A percentile compares a stretch with the other conserved stretches of the same genome.
Evolutionary conservation across 2,329 filamentous ascomycete genomes (phyloP).

Genomic region (Colletotrichum neosansevieriae): DNA sequence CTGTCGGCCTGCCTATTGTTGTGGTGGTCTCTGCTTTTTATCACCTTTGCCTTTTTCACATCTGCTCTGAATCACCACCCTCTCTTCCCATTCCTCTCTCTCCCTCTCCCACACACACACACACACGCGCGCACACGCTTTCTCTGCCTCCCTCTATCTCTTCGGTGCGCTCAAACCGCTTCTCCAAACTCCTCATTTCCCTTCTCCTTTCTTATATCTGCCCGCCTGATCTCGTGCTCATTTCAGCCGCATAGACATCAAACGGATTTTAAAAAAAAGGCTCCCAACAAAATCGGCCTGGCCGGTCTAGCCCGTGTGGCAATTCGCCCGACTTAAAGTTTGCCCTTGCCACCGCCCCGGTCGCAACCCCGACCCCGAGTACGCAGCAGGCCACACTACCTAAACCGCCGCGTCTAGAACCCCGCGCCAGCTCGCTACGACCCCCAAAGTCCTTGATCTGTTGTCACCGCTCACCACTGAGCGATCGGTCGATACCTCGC

Average conservation of each 20-base stretch:
- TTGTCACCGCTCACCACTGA: conserved; percentile 16
- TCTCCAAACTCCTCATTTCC: background rate
- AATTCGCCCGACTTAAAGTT: conserved; percentile 36
- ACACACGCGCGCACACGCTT: background rate
- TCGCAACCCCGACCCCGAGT: conserved; percentile 35
- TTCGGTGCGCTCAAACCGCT: background rate
- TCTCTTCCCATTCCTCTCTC: background rate
- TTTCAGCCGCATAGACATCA: conserved; percentile 5
- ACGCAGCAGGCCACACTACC: conserved; percentile 33
- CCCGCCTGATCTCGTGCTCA: conserved; percentile 2
- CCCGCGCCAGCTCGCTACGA: conserved; percentile 26
- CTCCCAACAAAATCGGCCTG: conserved; percentile 34
- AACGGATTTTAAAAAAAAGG: background rate
- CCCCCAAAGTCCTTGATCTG: conserved; percentile 32
- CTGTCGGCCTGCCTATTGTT: background rate
- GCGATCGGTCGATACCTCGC: conserved; percentile 22
- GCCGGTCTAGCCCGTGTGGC: conserved; percentile 32
- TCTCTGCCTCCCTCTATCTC: background rate
- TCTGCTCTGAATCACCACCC: conserved; percentile 1
- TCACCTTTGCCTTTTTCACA: background rate
- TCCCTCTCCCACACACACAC: background rate
- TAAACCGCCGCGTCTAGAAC: conserved; percentile 34
- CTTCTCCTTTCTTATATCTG: background rate
- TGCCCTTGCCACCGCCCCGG: conserved; percentile 39
- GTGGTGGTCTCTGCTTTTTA: background rate